A percentile compares a stretch with the other conserved stretches of the same genome.
These are phyloP conservation scores for Aspergillus niger DNA, from an alignment of 2,329 filamentous ascomycete genomes.

Conservation along the genomic window DNA sequence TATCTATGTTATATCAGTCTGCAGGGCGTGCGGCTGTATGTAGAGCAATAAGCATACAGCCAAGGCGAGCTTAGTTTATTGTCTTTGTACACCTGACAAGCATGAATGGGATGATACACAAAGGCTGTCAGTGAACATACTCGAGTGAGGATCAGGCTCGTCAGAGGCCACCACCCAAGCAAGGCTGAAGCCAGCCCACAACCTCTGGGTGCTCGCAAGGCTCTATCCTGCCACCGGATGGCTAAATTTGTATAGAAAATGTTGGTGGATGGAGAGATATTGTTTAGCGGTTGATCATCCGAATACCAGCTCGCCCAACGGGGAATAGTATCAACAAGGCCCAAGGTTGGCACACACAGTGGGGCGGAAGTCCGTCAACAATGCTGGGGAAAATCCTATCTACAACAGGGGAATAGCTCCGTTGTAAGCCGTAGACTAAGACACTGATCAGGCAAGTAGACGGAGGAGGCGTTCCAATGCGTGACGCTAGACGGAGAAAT, in stretches of 20 bases:
- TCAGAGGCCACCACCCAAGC: background rate
- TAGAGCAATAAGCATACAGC: background rate
- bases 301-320: background rate
- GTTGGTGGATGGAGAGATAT: background rate
- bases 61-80: background rate
- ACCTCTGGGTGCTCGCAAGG: background rate
- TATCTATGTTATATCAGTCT: background rate
- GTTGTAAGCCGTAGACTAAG: too few species aligned
- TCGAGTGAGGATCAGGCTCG: background rate
- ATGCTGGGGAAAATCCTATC: background rate
- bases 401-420: background rate
- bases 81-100: background rate
- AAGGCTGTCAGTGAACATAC: background rate
- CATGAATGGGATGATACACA: background rate
- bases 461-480: background rate
- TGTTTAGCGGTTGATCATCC: background rate
- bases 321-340: conserved; percentile 11
- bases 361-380: conserved; percentile 1
- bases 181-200: background rate
- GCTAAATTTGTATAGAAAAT: background rate
- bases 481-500: background rate
- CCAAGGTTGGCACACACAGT: conserved; percentile 2
- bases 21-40: background rate
- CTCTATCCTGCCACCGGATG: background rate
- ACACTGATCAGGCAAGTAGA: too few species aligned